Evolutionary conservation across 176 grass and related monocot genomes (phyloP), one percentile per base, ranked within the genome.

Genomic region (Phragmites australis): DNA sequence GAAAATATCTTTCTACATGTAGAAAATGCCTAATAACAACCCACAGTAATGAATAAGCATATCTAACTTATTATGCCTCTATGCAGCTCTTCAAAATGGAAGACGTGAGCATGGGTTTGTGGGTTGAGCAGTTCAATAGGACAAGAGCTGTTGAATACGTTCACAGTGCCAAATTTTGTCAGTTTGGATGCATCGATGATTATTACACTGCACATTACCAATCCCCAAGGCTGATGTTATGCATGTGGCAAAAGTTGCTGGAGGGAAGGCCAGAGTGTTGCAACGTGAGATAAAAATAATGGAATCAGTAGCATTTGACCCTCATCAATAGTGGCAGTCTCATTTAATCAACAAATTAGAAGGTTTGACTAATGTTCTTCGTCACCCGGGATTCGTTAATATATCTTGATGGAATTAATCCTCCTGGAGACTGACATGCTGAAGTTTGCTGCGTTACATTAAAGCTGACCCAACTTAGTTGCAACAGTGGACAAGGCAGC

Each of bases 81-180:
- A 27, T 88, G 87, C 94, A 97, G 94, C 81, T 97, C 69, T 94
- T 97, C 67, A 97, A 97, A 83, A 97, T 97, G 91, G 94, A 97
- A 88, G 94, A 97, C 17, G 94, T 97, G 59, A 97, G 94, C 87
- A 88, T 97, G 91, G 94, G 94, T 65, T 84, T 94, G 94, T 97
- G 94, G 94, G 89, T 97, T 49, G 80, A 87, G 78, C 88, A 92
- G 81, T 92, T 97, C 72, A 90, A 88, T 77, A 90, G 13, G 74
- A 85, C 82, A 68, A 89, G 52, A 60, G 69, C 75, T 30, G 87
- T 94, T 65, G 70, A 94, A 84, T 93, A 92, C 48, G 29, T 97
- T 27, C 85, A 97, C 62, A 90, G 56, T 40, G 9, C 18, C 61
- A 94, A 88, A 42, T 97, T 91, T 52, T 97, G 94, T 76, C 91